Base-by-base conservation (phyloP, 176 grass and related monocot species). In the Eragrostis nindensis region DNA sequence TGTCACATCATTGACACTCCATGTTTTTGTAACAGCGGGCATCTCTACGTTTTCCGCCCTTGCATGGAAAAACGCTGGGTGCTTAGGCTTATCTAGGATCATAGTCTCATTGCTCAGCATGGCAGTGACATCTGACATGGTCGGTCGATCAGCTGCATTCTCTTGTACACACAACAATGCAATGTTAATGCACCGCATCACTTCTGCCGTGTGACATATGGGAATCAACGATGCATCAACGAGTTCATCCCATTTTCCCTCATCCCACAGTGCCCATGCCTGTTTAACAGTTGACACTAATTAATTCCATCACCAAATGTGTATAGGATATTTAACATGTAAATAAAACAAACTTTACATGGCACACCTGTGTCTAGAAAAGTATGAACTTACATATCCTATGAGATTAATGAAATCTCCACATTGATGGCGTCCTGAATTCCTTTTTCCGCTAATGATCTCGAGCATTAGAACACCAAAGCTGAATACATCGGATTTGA, bases 401-500 rank as follows among this genome's bases (percentile, higher is more conserved):
- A 75, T 39, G 1, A 67, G 25, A 43, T 73, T 42, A 62, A 52
- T 66, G 12, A 75, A 66, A 43, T 76, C 82, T 42, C 46, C 71
- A 19, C 39, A 32, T 42, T 39, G 71, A 5, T 75, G 48, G 39
- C 49, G 24, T 29, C 71, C 19, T 1, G 66, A 67, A 45, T 79
- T 78, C 16, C 71, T 15, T 61, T 48, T n/a, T 45, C 44, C 65
- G 7, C 76, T 79, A 45, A 86, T 40, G 39, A 79, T 62, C 61
- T 73, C 76, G 2, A 86, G 25, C 41, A 86, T 61, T 44, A 79
- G 52, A 18, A 73, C 77, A 39, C 74, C 68, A 80, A 73, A 72
- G 39, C 70, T 72, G 36, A 55, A 86, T 63, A 73, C 56, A 32
- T 55, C 56, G 0, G 61, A 70, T 65, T 80, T 79, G 41, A 42